Base-by-base conservation (phyloP, 371 early-diverging fungal genomes). In the Thermomucor indicae-seudaticae region DNA sequence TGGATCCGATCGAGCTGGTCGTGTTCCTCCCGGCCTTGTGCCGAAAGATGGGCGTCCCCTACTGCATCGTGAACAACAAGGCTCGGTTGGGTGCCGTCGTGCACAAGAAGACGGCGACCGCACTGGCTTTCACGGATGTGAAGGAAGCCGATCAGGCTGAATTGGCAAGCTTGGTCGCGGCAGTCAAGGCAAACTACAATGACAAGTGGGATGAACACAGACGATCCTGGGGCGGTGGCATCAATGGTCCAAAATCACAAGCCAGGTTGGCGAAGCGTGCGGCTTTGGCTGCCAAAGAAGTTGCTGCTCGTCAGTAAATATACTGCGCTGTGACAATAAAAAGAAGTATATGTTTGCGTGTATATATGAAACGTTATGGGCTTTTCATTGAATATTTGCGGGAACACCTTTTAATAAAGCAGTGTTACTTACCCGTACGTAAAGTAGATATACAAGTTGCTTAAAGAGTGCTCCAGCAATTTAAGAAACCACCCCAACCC, bases 31-130 rank as follows among this genome's bases (percentile, higher is more conserved):
- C 99, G 47, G 97, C 99, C 51, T 92, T 99, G 42, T 99, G 99
- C 89, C 96, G 96, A 76, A 99, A 99, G 92, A 97, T 98, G 98
- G 97, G 96, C 61, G 87, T 99, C 74, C 97, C 99, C 47, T 99
- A 99, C 89, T 86, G 85, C 80, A 96, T 99, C 69, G 96, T 99
- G 67, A 95, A 97, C 88, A 84, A 89, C 65, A 97, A 99, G 86
- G 83, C 91, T 65, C 88, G 93, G 63, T 90, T 99, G 59, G 99
- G 99, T 63, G 86, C 91, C 49, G 86, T 99, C 43, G 97, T 99
- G 52, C 95, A 98, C 90, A 89, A 97, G 85, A 99, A 99, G 95
- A 94, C 92, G 49, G 95, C 97, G 65, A 95, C 99, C 54, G 96
- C 95, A 43, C 71, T 99, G 43, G 97, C 93, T 45, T 77, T 99